Evolutionary conservation across 441 rosid species (phyloP), one percentile per base, ranked within the genome.

Genomic region (Biscutella laevigata): DNA sequence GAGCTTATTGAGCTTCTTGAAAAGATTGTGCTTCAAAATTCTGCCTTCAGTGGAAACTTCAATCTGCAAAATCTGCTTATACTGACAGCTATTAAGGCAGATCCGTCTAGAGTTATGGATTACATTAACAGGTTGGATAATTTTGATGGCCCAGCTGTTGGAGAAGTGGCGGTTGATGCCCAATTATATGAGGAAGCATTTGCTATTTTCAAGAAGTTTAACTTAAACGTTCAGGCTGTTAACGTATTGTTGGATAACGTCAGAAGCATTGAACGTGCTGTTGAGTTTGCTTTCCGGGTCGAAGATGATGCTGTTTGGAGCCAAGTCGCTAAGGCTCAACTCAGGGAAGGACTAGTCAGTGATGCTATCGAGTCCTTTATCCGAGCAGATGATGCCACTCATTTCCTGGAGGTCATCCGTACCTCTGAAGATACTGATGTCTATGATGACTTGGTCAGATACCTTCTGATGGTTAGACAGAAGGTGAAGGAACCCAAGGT

Each of bases 121-220:
- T 94, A 94, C 60, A 71, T 94, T 30, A 94, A 94, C 65, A 80
- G 99, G 75, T 78, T 94, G 41, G 97, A 94, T 63, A 94, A 94
- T 69, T 94, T 89, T 69, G 99, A 89, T 83, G 99, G 97, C 47
- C 99, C 99, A 64, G 97, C 96, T 19, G 94, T 94, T 66, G 99
- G 96, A 43, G 97, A 94, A 72, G 91, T 89, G 59, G 99, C 99
- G 7, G 95, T 87, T 54, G 94, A 94, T 74, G 96, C 87, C 7
- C 89, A 87, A 67, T 67, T 94, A 1, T 89, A 71, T 15, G 83
- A 88, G 73, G 99, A 94, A 77, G 99, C 97, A 39, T 94, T 76
- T 77, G 86, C 95, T 3, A 85, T 87, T 33, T 94, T 89, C 70
- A 90, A 90, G 77, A 94, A 94, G 77, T 90, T 94, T 75, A 87